Evolutionary conservation across 495 filamentous ascomycete species (phyloP).

Genomic region (Hamigera avellanea): DNA sequence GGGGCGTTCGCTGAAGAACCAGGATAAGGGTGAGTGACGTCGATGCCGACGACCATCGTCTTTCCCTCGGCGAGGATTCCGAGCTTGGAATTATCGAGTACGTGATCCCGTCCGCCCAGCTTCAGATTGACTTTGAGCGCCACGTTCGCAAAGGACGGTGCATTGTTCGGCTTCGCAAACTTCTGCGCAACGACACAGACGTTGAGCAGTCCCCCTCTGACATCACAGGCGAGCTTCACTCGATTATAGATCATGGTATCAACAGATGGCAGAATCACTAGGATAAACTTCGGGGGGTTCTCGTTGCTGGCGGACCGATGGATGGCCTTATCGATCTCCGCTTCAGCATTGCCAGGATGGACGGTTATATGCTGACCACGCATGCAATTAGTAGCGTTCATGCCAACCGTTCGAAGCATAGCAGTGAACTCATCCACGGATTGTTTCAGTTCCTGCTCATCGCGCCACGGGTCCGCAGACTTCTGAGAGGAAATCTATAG

Average conservation of each 20-base stretch:
- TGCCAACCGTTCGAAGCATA: too few relatives aligned
- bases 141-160: constrained; percentile 61
- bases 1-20: constrained; percentile 46
- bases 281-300: constrained; percentile 36
- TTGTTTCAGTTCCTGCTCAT: too few relatives aligned
- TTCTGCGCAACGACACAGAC: constrained; percentile 48
- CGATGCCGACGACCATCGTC: constrained; percentile 79
- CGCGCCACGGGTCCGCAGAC: too few relatives aligned
- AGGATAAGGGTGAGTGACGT: constrained; percentile 83
- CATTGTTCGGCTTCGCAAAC: constrained; percentile 26
- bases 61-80: constrained; percentile 47
- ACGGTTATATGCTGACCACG: too few relatives aligned
- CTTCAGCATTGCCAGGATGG: constrained; percentile 8
- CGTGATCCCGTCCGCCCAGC: constrained; percentile 68
- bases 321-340: constrained; percentile 16
- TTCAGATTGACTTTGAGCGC: constrained; percentile 81
- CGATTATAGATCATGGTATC: constrained; percentile 47
- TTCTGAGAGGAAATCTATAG: too few relatives aligned
- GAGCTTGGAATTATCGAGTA: constrained; percentile 34
- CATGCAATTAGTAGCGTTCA: too few relatives aligned
- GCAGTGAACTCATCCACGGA: too few relatives aligned
- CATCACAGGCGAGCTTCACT: constrained; percentile 58
- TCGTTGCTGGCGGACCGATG: background rate
- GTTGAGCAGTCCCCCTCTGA: constrained; percentile 50
- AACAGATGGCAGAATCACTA: constrained; percentile 48